Base-by-base conservation (phyloP, 2,329 filamentous ascomycete species). In the Aspergillus quadricinctus region DNA sequence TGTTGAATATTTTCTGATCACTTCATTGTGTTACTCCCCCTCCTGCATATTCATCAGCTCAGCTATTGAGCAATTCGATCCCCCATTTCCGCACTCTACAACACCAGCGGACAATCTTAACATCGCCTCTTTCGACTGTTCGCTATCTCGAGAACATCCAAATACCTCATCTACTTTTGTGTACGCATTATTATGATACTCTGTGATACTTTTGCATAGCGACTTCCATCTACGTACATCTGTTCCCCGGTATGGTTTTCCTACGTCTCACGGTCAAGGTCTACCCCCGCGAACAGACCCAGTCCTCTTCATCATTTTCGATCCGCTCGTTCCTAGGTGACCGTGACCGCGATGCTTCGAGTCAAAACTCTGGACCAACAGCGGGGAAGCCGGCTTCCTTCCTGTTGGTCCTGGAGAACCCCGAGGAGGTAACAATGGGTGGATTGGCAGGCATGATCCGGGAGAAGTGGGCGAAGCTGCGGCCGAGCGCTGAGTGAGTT, bases 251-350 rank as follows among this genome's bases (percentile, higher is more conserved):
- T 43, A 74, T 75, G 71, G 71, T 75, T 48, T 65, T 72, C 31
- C 63, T 75, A 19, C 71, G 72, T n/a, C 64, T 75, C 3, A 66
- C 69, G 17, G 66, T 74, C 28, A 71, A 72, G 58, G 64, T 75
- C 53, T 67, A 54, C 40, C 68, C 71, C 3, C 63, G 60, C 45
- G 67, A 69, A 48, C 65, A 64, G 54, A n/a, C 64, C 10, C 56
- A 55, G 45, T n/a, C 53, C 23, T 43, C 60, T 0, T 55, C 55
- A 23, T 57, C 60, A 2, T 57, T 53, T n/a, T 58, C 57, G 4
- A 43, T 64, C 19, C 59, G 60, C 37, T 55, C 58, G 7, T 46
- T 57, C 19, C 52, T 64, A 6, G 59, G 55, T 28, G 53, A 60
- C 46, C 55, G 50, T 31, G 55, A 61, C 23, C 59, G 57, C 21